Conservation (phyloP, 345 rosid species). For the Salix koriyanagi region DNA sequence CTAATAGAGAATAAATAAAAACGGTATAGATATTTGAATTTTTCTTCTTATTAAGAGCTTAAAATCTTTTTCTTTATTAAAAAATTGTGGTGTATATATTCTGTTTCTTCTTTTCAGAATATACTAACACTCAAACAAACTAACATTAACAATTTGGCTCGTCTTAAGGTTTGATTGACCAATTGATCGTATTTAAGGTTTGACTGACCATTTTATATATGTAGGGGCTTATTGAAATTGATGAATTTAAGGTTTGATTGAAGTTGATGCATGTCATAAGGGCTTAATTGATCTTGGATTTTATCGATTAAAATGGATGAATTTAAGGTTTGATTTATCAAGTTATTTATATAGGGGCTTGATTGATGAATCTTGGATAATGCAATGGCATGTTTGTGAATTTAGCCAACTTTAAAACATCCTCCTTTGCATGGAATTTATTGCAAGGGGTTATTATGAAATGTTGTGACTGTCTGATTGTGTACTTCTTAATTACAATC, state of each 20-base stretch:
- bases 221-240: background rate
- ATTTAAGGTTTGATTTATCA: background rate
- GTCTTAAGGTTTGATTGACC: too few relatives aligned
- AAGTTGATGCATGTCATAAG: background rate
- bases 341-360: background rate
- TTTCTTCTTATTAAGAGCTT: background rate
- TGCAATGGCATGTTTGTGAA: background rate
- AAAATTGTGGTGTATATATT: too few relatives aligned
- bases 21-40: background rate
- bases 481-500: background rate
- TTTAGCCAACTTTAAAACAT: background rate
- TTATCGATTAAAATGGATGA: background rate
- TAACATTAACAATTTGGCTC: background rate
- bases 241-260: too few relatives aligned
- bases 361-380: background rate
- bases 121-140: background rate
- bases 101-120: background rate
- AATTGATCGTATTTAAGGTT: background rate
- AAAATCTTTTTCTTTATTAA: background rate
- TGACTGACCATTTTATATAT: background rate
- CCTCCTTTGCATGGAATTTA: background rate
- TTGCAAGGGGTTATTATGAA: background rate
- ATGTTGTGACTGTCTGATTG: background rate
- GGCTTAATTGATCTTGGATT: background rate
- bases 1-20: background rate